A percentile compares a stretch with the other conserved stretches of the same genome.
phyloP scores from a whole-genome alignment of 2,329 filamentous ascomycete genomes.

The Ophiostoma ips region DNA sequence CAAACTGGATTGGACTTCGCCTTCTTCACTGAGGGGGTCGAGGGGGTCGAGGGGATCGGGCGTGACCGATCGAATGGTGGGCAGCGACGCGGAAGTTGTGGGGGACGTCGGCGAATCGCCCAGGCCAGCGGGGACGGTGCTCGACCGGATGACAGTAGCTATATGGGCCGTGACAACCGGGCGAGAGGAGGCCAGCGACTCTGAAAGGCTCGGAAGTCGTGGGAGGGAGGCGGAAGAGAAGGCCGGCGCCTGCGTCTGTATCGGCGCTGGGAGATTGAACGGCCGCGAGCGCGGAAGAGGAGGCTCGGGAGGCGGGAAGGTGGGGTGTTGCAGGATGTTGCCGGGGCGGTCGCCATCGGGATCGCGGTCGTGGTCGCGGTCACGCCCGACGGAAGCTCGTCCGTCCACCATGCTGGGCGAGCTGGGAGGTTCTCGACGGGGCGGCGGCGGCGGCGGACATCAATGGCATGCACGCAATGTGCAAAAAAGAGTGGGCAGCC shows the following conservation, averaged over 20 bases:
- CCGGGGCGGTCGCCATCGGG: constrained; percentile 9
- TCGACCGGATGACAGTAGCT: constrained; percentile 16
- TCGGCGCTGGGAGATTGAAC: constrained; percentile 10
- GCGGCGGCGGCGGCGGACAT: not conserved
- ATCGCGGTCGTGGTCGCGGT: constrained; percentile 13
- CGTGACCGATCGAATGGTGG: constrained; percentile 50
- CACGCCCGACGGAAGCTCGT: constrained; percentile 16
- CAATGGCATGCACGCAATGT: not conserved
- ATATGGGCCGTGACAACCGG: constrained; percentile 15
- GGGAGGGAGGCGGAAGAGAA: not conserved
- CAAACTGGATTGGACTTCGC: not conserved
- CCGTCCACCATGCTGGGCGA: constrained; percentile 18
- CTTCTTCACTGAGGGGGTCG: constrained; percentile 20
- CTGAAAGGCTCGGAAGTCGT: constrained; percentile 16
- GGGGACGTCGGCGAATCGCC: not conserved
- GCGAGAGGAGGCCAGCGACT: constrained; percentile 14
- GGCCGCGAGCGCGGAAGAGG: constrained; percentile 8
- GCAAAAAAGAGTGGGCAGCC: not conserved
- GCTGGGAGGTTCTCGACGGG: not conserved
- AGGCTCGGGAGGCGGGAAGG: constrained; percentile 1
- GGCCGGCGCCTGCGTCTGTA: not conserved
- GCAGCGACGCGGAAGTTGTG: constrained; percentile 15
- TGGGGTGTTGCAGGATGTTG: not conserved
- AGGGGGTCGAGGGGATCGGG: constrained; percentile 42
- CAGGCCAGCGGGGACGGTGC: not conserved